Percentiles rank a stretch among this genome's conserved stretches.
Conservation (phyloP, 345 rosid genomes). For the Carallia pectinifolia region DNA sequence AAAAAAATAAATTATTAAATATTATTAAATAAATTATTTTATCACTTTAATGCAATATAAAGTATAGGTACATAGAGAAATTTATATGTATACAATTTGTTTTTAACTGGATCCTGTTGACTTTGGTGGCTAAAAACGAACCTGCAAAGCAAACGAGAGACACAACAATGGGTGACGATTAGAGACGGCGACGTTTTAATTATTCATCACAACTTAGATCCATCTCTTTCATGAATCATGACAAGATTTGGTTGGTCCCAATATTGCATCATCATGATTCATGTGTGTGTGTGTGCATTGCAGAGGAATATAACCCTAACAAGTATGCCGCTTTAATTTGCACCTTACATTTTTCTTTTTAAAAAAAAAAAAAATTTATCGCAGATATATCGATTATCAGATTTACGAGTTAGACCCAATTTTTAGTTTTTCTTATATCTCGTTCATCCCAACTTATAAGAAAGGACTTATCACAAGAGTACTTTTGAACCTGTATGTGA, state of each 20-base stretch:
- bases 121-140: constrained; percentile 42
- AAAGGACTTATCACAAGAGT: too few relatives aligned
- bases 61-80: neutral
- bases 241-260: constrained; percentile 22
- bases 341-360: neutral
- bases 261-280: neutral
- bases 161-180: constrained; percentile 25
- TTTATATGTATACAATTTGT: too few relatives aligned
- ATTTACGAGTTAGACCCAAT: too few relatives aligned
- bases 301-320: neutral
- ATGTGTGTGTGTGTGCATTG: too few relatives aligned
- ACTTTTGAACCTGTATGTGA: too few relatives aligned
- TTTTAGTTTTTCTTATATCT: too few relatives aligned
- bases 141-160: constrained; percentile 51
- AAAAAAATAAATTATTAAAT: neutral
- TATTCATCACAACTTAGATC: constrained; percentile 13
- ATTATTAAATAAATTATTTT: neutral
- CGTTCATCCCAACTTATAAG: too few relatives aligned
- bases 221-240: neutral
- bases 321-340: neutral
- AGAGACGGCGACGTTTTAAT: constrained; percentile 26
- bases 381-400: too few relatives aligned
- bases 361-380: too few relatives aligned
- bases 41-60: constrained; percentile 13
- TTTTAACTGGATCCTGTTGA: constrained; percentile 32